Conservation (phyloP, 208 protist genomes). For the Leishmania lainsoni region DNA sequence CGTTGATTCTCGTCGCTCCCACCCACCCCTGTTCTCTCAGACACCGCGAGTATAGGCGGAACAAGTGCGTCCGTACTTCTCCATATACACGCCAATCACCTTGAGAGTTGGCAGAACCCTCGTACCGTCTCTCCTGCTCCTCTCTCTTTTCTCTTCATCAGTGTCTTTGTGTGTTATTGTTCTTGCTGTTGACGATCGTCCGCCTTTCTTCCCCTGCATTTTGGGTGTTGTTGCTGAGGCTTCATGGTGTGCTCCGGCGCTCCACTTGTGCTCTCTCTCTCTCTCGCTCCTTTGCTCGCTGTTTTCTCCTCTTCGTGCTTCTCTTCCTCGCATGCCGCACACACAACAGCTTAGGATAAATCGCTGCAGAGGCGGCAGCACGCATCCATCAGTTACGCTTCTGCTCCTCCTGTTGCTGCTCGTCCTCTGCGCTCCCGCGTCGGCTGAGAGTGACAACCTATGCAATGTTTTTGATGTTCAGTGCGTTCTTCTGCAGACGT, state of each 20-base stretch:
- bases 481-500: not conserved
- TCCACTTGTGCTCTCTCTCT: not conserved
- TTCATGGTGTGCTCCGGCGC: too few species aligned
- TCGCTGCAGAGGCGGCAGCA: not conserved
- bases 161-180: not conserved
- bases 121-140: not conserved
- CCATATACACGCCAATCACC: not conserved
- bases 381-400: not conserved
- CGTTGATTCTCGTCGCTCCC: not conserved
- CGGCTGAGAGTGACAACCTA: not conserved
- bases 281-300: not conserved
- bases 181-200: not conserved
- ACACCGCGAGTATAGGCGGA: not conserved
- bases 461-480: not conserved
- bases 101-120: not conserved
- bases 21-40: not conserved
- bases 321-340: not conserved
- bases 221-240: conserved; percentile 10
- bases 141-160: not conserved
- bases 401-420: not conserved
- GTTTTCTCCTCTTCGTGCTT: conserved; percentile 4
- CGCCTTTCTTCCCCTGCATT: not conserved
- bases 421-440: not conserved
- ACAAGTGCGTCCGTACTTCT: not conserved
- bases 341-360: not conserved